phyloP scores from a whole-genome alignment of 2,329 filamentous ascomycete genomes.

The Pseudogymnoascus sp. region DNA sequence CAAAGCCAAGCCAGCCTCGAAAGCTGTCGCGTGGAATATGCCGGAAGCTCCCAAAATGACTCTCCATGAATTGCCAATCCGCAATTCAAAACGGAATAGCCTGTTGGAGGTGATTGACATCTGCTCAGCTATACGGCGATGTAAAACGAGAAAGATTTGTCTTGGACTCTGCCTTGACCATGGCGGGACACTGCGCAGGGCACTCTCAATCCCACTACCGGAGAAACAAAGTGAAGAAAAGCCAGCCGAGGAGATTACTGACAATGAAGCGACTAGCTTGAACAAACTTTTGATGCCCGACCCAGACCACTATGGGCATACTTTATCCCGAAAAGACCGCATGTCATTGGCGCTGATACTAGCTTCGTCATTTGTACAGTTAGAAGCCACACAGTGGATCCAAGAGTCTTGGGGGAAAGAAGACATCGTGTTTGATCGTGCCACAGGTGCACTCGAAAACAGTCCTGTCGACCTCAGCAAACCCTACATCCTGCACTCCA shows the following conservation, averaged over 20 bases:
- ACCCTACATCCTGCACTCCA: background rate
- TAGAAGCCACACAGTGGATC: conserved; percentile 6
- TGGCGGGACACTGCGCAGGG: background rate
- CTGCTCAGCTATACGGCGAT: background rate
- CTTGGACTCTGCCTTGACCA: conserved; percentile 1
- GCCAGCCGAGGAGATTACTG: background rate
- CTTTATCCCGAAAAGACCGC: background rate
- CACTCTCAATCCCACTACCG: background rate
- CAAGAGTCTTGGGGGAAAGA: conserved; percentile 1
- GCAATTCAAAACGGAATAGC: background rate
- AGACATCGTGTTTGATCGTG: background rate
- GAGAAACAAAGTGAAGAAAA: background rate
- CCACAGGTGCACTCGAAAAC: background rate
- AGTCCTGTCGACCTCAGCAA: background rate
- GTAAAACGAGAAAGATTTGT: background rate
- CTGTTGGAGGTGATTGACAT: background rate
- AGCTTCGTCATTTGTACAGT: background rate
- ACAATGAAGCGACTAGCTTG: background rate
- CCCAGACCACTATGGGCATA: background rate
- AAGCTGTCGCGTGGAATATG: background rate
- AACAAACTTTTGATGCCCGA: conserved; percentile 1
- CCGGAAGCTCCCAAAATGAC: background rate
- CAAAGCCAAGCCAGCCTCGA: background rate
- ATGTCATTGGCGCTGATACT: background rate
- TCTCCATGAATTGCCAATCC: background rate